These are phyloP conservation scores for Candida khao-thaluensis DNA, from an alignment of 805 yeast species.

Conservation along the genomic window DNA sequence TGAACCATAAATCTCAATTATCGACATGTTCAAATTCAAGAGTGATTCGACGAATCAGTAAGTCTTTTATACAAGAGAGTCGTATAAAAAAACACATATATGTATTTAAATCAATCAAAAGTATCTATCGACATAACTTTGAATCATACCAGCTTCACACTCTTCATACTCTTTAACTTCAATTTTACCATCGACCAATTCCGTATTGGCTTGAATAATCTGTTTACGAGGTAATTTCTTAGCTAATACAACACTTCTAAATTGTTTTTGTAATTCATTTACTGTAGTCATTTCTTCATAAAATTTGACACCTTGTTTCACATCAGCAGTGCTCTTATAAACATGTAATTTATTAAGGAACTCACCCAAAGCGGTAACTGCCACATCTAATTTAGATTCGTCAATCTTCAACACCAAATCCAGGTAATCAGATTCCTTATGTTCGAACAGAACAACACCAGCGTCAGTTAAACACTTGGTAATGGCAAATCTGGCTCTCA, in stretches of 20 bases:
- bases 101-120: too few relatives aligned
- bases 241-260: conserved; percentile 63
- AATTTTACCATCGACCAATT: conserved; percentile 43
- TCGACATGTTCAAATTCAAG: too few relatives aligned
- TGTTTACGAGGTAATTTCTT: conserved; percentile 84
- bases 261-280: conserved; percentile 58
- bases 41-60: too few relatives aligned
- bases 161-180: conserved; percentile 73
- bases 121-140: conserved; percentile 61
- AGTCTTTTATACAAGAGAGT: too few relatives aligned
- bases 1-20: too few relatives aligned
- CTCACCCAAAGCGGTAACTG: conserved; percentile 70
- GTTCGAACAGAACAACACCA: conserved; percentile 58
- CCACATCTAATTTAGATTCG: conserved; percentile 61
- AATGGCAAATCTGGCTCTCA: conserved; percentile 89
- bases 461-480: conserved; percentile 71
- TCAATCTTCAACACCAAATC: conserved; percentile 65
- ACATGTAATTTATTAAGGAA: conserved; percentile 72
- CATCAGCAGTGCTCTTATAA: conserved; percentile 77
- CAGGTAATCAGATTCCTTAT: conserved; percentile 46
- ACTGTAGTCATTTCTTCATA: conserved; percentile 70
- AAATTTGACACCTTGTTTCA: conserved; percentile 58
- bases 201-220: conserved; percentile 78
- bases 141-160: conserved; percentile 71
- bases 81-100: too few relatives aligned